Evolutionary conservation across 495 filamentous ascomycete species (phyloP).

Genomic region (Aspergillus asperescens): DNA sequence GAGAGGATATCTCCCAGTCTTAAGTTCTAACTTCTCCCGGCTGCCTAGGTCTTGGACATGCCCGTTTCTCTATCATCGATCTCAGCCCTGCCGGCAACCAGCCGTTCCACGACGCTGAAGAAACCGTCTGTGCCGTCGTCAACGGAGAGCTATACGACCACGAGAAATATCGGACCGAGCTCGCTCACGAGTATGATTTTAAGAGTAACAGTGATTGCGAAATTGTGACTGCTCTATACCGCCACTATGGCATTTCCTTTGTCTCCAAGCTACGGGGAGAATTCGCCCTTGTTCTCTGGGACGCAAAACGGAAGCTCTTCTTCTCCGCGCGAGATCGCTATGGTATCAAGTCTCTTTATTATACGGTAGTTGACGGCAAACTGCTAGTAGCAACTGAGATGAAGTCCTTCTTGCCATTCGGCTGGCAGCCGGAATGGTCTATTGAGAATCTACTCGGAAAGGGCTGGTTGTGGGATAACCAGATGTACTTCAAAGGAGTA

Average conservation of each 20-base stretch:
- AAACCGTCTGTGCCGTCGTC: slow-evolving; percentile 45
- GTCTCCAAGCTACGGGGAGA: slow-evolving; percentile 45
- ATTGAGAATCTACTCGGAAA: slow-evolving; percentile 32
- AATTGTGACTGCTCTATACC: slow-evolving; percentile 48
- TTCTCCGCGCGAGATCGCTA: slow-evolving; percentile 47
- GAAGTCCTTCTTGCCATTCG: slow-evolving; percentile 43
- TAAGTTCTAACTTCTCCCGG: not conserved
- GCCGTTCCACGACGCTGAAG: slow-evolving; percentile 38
- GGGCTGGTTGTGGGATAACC: slow-evolving; percentile 32
- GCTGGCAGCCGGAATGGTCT: slow-evolving; percentile 48
- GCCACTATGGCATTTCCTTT: slow-evolving; percentile 40
- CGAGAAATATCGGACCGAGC: slow-evolving; percentile 32
- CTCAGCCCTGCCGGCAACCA: slow-evolving; percentile 41
- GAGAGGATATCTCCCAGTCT: not conserved
- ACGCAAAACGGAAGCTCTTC: slow-evolving; percentile 32
- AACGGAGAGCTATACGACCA: slow-evolving; percentile 54
- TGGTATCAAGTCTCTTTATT: slow-evolving; percentile 51
- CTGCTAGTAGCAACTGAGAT: slow-evolving; percentile 40
- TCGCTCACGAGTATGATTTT: slow-evolving; percentile 38
- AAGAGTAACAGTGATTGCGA: slow-evolving; percentile 41
- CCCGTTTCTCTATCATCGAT: slow-evolving; percentile 49
- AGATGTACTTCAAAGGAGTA: slow-evolving; percentile 45
- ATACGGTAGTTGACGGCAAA: slow-evolving; percentile 31
- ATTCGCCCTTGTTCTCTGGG: slow-evolving; percentile 47
- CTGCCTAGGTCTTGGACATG: slow-evolving; percentile 34